Conservation (phyloP, 2,329 filamentous ascomycete genomes). For the Fonsecaea nubica region DNA sequence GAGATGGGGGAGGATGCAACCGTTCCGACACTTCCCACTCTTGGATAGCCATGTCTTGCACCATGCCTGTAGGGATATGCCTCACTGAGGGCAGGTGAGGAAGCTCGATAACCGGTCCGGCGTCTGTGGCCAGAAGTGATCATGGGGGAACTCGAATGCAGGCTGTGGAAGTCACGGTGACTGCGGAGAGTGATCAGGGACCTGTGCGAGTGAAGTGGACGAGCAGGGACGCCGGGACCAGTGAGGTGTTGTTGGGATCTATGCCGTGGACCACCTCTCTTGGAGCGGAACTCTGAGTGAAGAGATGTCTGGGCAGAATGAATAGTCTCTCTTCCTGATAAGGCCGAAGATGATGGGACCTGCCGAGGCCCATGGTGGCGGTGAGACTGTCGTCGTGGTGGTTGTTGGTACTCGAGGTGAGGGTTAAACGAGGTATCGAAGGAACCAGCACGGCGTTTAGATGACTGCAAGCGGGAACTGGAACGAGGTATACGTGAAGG, state of each 20-base stretch:
- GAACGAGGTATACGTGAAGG: slow-evolving; percentile 48
- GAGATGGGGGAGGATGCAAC: slow-evolving; percentile 37
- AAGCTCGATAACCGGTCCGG: slow-evolving; percentile 24
- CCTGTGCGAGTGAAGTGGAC: slow-evolving; percentile 35
- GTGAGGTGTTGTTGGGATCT: slow-evolving; percentile 20
- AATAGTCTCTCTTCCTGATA: slow-evolving; percentile 36
- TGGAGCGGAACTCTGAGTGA: slow-evolving; percentile 29
- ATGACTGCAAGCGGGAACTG: slow-evolving; percentile 38
- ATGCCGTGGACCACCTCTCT: slow-evolving; percentile 29
- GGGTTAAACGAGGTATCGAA: slow-evolving; percentile 34
- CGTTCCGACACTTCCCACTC: slow-evolving; percentile 33
- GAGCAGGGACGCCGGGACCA: slow-evolving; percentile 15
- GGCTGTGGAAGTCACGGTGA: slow-evolving; percentile 31
- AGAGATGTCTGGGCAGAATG: slow-evolving; percentile 30
- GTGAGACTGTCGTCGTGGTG: slow-evolving; percentile 25
- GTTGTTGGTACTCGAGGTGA: slow-evolving; percentile 27
- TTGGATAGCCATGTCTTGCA: slow-evolving; percentile 22
- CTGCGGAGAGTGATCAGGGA: slow-evolving; percentile 39
- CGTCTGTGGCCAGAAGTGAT: slow-evolving; percentile 16
- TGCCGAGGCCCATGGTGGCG: slow-evolving; percentile 31
- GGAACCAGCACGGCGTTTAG: slow-evolving; percentile 33
- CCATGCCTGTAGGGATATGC: slow-evolving; percentile 25
- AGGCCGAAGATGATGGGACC: slow-evolving; percentile 31
- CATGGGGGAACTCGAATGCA: slow-evolving; percentile 35
- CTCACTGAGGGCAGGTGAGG: slow-evolving; percentile 37